phyloP scores from a whole-genome alignment of 2,329 filamentous ascomycete genomes.

The Fusarium sp. region DNA sequence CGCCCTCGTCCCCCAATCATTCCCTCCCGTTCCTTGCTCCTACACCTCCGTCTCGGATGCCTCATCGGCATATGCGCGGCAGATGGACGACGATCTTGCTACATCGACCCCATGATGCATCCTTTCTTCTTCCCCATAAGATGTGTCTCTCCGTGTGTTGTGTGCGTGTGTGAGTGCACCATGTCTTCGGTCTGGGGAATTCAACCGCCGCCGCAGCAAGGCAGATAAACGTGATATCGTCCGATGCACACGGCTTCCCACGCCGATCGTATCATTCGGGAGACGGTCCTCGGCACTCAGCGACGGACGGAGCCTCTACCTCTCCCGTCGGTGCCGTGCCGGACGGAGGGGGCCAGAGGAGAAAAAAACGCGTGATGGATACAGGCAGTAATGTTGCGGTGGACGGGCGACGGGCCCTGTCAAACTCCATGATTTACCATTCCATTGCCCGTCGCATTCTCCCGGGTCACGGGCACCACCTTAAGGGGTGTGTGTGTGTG shows the following conservation, averaged over 20 bases:
- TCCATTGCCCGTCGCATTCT: slow-evolving; percentile 12
- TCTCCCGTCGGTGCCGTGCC: neutral
- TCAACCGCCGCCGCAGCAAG: slow-evolving; percentile 1
- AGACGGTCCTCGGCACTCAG: slow-evolving; percentile 38
- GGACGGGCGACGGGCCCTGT: neutral
- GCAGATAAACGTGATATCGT: slow-evolving; percentile 27
- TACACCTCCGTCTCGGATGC: slow-evolving; percentile 32
- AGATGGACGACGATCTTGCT: slow-evolving; percentile 46
- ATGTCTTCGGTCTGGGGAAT: slow-evolving; percentile 27
- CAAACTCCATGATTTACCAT: slow-evolving; percentile 8
- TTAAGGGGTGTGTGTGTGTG: neutral
- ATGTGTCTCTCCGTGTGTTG: neutral
- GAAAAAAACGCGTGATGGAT: slow-evolving; percentile 37
- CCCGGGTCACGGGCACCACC: neutral
- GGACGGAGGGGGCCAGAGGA: slow-evolving; percentile 8
- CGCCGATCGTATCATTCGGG: slow-evolving; percentile 36
- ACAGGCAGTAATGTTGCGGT: slow-evolving; percentile 18
- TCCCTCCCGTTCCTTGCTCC: slow-evolving; percentile 19
- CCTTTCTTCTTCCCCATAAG: slow-evolving; percentile 12
- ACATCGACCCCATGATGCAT: slow-evolving; percentile 35
- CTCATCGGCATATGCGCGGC: slow-evolving; percentile 47
- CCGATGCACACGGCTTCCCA: slow-evolving; percentile 33
- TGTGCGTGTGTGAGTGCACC: neutral
- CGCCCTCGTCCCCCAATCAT: slow-evolving; percentile 40
- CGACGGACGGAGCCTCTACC: slow-evolving; percentile 1